Percentiles rank a stretch among this genome's conserved stretches.
phyloP scores from a whole-genome alignment of 2,329 filamentous ascomycete species.

The Penicillium janthinellum region DNA sequence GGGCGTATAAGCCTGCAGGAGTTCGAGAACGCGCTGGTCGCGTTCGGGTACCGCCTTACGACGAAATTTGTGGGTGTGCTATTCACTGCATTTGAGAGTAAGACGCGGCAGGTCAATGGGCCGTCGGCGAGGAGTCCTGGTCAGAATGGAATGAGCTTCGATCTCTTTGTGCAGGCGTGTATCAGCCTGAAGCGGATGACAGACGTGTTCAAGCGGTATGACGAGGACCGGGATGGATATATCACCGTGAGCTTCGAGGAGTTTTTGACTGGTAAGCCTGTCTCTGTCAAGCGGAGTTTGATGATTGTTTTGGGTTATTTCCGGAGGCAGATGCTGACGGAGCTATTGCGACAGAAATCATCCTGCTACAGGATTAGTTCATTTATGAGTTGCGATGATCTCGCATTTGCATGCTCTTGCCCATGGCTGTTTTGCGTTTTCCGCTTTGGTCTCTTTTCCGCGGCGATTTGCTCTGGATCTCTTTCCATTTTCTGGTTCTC shows the following conservation, averaged over 20 bases:
- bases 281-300: neutral
- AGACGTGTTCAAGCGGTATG: slow-evolving; percentile 98
- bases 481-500: neutral
- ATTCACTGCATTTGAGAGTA: slow-evolving; percentile 83
- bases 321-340: slow-evolving; percentile 7
- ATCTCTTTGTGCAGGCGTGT: slow-evolving; percentile 96
- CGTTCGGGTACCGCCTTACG: slow-evolving; percentile 90
- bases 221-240: slow-evolving; percentile 93
- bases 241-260: slow-evolving; percentile 82
- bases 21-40: slow-evolving; percentile 85
- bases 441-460: neutral
- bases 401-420: neutral
- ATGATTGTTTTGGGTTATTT: neutral
- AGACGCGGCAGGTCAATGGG: slow-evolving; percentile 43
- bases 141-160: slow-evolving; percentile 76
- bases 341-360: slow-evolving; percentile 30
- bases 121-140: slow-evolving; percentile 29
- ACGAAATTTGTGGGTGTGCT: slow-evolving; percentile 80
- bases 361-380: slow-evolving; percentile 40
- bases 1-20: slow-evolving; percentile 85
- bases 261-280: slow-evolving; percentile 65
- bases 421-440: neutral
- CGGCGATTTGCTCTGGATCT: neutral
- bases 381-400: neutral
- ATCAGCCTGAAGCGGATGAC: slow-evolving; percentile 98